Base-by-base conservation (phyloP, 208 protist genomes). In the Balamuthia mandrillaris region DNA sequence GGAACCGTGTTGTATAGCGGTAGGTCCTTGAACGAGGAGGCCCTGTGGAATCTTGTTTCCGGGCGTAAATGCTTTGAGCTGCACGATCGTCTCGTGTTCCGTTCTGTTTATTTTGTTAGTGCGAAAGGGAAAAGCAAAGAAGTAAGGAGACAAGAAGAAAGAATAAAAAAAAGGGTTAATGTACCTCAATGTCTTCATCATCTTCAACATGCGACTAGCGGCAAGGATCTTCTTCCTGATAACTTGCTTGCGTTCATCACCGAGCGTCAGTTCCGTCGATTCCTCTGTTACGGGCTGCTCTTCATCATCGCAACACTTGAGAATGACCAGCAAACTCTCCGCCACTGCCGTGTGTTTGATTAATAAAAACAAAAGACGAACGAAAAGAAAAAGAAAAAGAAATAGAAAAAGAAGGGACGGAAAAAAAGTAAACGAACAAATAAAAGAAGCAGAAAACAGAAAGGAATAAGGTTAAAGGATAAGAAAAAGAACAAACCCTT, bases 241-340 rank as follows among this genome's bases (percentile, higher is more conserved):
- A 24, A 83, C 35, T 56, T 89, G 89, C 39, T 91, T 86, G 16
- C 81, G 88, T 49, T 91, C 82, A n/a, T 39, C 78, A 35, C 58
- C 47, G 21, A 51, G 9, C n/a, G n/a, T 18, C 45, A 41, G 60
- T 31, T 44, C 39, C 2, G 83, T 60, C 37, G 74, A 21, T 21
- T 75, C 31, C 35, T 81, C 41, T n/a, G 74, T 18, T 54, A 29
- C 39, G 68, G 39, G 65, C 35, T 52, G 39, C 24, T 86, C 74
- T 24, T 92, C 90, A 10, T 91, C 91, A 54, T 94, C 91, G 31
- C 93, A 90, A 1, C 95, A 79, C 51, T 96, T 92, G 49, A 96
- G 85, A 1, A 97, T 88, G 44, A 91, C 92, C 3, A 94, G 88
- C 56, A 95, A 90, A 61, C 97, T 95, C 72, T 97, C 95, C 14